Conservation (phyloP, 176 grass and related monocot genomes). For the Eragrostis curvula region DNA sequence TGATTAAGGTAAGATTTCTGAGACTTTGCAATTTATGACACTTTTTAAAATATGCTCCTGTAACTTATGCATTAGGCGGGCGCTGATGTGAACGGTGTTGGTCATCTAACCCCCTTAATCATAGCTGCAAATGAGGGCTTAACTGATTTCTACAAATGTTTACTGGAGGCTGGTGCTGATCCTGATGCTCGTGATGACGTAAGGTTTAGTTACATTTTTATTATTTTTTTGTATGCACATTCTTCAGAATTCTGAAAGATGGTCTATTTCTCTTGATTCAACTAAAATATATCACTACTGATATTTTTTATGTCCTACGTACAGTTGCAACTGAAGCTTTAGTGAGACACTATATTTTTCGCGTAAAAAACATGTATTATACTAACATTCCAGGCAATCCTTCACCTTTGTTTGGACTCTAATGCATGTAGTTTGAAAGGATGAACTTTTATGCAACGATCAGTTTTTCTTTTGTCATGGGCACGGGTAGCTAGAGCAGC, state of each 20-base stretch:
- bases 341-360: no score
- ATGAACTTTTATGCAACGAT: no score
- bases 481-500: no score
- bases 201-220: slow-evolving; percentile 2
- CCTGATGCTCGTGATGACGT: slow-evolving; percentile 1
- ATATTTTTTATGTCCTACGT: background rate
- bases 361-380: no score
- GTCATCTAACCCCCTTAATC: background rate
- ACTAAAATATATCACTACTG: background rate
- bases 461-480: no score
- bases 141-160: slow-evolving; percentile 9
- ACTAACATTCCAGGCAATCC: background rate
- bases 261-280: background rate
- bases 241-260: background rate
- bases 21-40: background rate
- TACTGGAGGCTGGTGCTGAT: background rate
- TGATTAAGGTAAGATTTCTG: background rate
- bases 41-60: background rate
- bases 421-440: no score
- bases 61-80: slow-evolving; percentile 21
- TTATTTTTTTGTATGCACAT: no score
- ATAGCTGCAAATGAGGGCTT: background rate
- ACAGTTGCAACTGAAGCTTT: background rate
- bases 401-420: no score
- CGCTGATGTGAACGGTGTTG: slow-evolving; percentile 32